Base-by-base conservation (phyloP, 2,329 filamentous ascomycete genomes). In the Aspergillus thermomutatus region DNA sequence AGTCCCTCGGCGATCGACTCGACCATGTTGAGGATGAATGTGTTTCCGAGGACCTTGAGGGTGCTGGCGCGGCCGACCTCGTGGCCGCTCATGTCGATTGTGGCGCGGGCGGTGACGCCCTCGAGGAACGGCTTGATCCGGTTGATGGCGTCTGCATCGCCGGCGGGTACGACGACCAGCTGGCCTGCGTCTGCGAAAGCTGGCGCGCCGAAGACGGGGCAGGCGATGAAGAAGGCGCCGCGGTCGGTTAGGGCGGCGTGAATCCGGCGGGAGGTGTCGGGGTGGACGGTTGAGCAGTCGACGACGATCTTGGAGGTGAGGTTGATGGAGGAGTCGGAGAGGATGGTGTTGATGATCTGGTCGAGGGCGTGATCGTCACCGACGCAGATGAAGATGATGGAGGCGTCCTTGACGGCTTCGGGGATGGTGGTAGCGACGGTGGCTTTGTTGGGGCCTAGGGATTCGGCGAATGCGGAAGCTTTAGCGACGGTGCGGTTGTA, bases 221-320 rank as follows among this genome's bases (percentile, higher is more conserved):
- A 85, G 1, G 90, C 89, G 19, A 96, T 84, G 68, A 96, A 95
- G 41, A 86, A 80, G 2, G 83, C 91, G 5, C 89, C 89, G 25
- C 80, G 81, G 0, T 80, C 1, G 71, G 79, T 11, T 78, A 77
- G 58, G 88, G 77, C 26, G 74, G 78, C 79, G 26, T 87, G 87
- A 3, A 91, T 74, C 26, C 79, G 80, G 59, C 90, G 83, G 1
- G 89, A 90, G 3, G 89, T 91, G 54, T 92, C 88, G 0, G 92
- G 92, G 72, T 94, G 89, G 37, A 96, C 84, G 26, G 92, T 96
- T 3, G 90, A 94, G 80, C 89, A 92, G 69, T 96, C 92, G 31
- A 96, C 83, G 63, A 96, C 87, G 17, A 94, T 78, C 77, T 96
- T 96, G 59, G 85, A 86, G 27, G 80, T 80, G 19, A 90, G 75